A percentile compares a stretch with the other conserved stretches of the same genome.
Evolutionary conservation across 352 stramenopile genomes (phyloP).

Genomic region (Pythium dissotocum): DNA sequence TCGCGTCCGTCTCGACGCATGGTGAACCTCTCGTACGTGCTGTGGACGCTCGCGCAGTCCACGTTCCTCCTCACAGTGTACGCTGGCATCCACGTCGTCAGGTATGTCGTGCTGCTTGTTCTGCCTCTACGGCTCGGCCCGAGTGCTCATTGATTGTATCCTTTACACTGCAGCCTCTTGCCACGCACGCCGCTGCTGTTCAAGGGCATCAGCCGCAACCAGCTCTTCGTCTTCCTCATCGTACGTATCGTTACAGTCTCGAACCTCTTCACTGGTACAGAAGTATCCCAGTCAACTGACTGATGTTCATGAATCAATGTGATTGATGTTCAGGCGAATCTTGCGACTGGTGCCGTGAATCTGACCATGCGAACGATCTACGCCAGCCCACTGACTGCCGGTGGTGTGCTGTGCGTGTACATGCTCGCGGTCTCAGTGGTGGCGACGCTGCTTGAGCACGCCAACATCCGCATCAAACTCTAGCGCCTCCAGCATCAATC

Average conservation of each 20-base stretch:
- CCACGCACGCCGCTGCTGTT: constrained; percentile 68
- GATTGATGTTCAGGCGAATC: constrained; percentile 53
- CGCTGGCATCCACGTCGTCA: constrained; percentile 56
- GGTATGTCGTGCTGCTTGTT: constrained; percentile 32
- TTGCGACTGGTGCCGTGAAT: constrained; percentile 76
- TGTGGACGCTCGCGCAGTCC: constrained; percentile 75
- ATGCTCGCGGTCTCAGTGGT: constrained; percentile 64
- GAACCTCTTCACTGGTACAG: too few relatives aligned
- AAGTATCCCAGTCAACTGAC: too few relatives aligned
- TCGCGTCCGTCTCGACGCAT: constrained; percentile 71
- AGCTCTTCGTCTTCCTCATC: constrained; percentile 84
- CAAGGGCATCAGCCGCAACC: constrained; percentile 75
- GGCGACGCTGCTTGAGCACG: constrained; percentile 52
- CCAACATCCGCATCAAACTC: constrained; percentile 71
- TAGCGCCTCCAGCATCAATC: neutral
- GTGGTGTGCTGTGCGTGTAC: constrained; percentile 55
- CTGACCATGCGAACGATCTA: constrained; percentile 85
- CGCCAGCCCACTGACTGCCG: constrained; percentile 37
- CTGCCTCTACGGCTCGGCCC: too few relatives aligned
- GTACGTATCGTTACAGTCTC: constrained; percentile 31
- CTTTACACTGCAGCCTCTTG: constrained; percentile 43
- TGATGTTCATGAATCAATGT: neutral
- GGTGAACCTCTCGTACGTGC: constrained; percentile 81
- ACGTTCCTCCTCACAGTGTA: constrained; percentile 61
- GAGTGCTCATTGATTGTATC: too few relatives aligned